Conservation (phyloP, 2,329 filamentous ascomycete genomes). For the Aspergillus ibericus region DNA sequence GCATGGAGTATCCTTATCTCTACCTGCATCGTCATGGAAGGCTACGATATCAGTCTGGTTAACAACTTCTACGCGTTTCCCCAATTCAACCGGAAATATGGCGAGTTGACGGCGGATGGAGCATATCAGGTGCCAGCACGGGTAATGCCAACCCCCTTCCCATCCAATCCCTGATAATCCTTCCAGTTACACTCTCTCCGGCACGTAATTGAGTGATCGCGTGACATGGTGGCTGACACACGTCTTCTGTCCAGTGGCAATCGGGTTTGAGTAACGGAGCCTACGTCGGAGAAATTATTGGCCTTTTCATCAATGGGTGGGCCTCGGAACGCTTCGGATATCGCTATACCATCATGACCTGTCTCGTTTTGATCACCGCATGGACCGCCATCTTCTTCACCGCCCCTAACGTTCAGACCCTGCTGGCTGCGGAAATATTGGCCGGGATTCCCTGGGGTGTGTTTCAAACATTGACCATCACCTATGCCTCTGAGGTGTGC, state of each 20-base stretch:
- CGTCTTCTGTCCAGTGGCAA: slow-evolving; percentile 41
- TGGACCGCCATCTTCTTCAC: slow-evolving; percentile 56
- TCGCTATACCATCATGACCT: slow-evolving; percentile 52
- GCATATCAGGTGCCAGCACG: slow-evolving; percentile 41
- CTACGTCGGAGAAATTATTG: slow-evolving; percentile 50
- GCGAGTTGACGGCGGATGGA: slow-evolving; percentile 32
- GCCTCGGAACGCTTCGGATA: slow-evolving; percentile 55
- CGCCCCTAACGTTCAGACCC: slow-evolving; percentile 47
- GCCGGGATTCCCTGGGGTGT: slow-evolving; percentile 55
- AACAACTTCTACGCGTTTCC: slow-evolving; percentile 70
- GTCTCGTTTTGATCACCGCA: slow-evolving; percentile 46
- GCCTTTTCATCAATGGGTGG: slow-evolving; percentile 53
- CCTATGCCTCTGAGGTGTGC: slow-evolving; percentile 50
- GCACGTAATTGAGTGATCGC: background rate
- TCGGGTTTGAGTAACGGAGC: slow-evolving; percentile 47
- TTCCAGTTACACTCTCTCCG: background rate
- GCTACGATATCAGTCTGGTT: slow-evolving; percentile 78
- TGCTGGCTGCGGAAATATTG: slow-evolving; percentile 54
- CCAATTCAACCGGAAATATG: slow-evolving; percentile 45
- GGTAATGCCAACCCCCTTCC: slow-evolving; percentile 27
- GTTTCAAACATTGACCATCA: slow-evolving; percentile 51
- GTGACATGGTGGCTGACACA: slow-evolving; percentile 17
- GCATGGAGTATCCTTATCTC: slow-evolving; percentile 81
- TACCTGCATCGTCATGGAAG: slow-evolving; percentile 91
- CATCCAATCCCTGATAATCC: background rate